Percentiles rank a stretch among this genome's conserved stretches.
These are phyloP conservation scores for Piromyces finnis DNA, from an alignment of 192 early-diverging fungal genomes.

Conservation along the genomic window DNA sequence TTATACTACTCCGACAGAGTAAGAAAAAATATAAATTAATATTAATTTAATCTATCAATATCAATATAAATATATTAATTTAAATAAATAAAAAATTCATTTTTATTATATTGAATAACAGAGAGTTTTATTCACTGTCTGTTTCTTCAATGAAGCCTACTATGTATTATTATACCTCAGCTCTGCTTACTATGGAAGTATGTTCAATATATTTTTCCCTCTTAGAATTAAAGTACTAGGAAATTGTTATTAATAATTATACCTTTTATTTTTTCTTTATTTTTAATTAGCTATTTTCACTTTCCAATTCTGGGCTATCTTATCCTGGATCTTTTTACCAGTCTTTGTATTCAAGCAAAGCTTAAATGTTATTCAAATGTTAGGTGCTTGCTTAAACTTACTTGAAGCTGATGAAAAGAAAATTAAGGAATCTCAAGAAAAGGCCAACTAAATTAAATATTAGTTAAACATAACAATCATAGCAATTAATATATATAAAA, in stretches of 20 bases:
- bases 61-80: too few species aligned
- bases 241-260: too few species aligned
- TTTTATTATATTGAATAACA: conserved; percentile 4
- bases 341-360: conserved; percentile 76
- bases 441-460: neutral
- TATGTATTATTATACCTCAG: conserved; percentile 75
- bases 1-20: conserved; percentile 86
- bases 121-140: conserved; percentile 76
- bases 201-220: conserved; percentile 5
- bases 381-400: conserved; percentile 32
- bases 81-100: too few species aligned
- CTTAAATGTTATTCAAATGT: conserved; percentile 85
- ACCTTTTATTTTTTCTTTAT: too few species aligned
- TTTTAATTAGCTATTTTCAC: conserved; percentile 1
- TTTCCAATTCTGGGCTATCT: neutral
- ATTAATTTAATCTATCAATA: too few species aligned
- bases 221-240: too few species aligned
- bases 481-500: too few species aligned
- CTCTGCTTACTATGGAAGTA: conserved; percentile 14
- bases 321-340: conserved; percentile 30
- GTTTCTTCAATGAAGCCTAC: conserved; percentile 79
- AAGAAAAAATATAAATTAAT: too few species aligned
- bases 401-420: neutral
- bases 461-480: too few species aligned
- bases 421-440: neutral